These are phyloP conservation scores for Salix purpurea DNA, from an alignment of 345 rosid species.

Conservation along the genomic window DNA sequence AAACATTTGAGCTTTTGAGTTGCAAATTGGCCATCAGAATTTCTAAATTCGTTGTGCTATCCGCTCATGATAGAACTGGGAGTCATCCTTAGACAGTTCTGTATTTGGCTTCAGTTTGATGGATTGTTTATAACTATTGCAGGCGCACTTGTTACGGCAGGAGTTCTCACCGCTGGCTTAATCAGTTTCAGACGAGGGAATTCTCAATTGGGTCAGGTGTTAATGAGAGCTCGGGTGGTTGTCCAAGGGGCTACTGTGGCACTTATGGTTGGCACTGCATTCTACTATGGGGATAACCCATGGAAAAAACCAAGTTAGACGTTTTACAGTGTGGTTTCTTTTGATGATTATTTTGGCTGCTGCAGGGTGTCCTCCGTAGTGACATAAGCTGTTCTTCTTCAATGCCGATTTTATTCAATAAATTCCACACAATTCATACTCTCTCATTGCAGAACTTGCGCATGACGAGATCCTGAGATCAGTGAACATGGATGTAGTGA, in stretches of 20 bases:
- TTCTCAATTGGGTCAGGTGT: constrained; percentile 62
- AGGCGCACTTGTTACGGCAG: constrained; percentile 92
- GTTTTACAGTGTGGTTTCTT: not conserved
- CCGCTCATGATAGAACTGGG: not conserved
- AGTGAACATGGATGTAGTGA: not conserved
- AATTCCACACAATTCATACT: not conserved
- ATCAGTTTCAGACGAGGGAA: constrained; percentile 75
- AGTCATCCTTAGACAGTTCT: not conserved
- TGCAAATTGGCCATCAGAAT: not conserved
- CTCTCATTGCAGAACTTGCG: not conserved
- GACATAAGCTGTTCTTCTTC: not conserved
- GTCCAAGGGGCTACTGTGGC: constrained; percentile 88
- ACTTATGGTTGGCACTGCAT: constrained; percentile 84
- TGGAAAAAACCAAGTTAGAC: constrained; percentile 43
- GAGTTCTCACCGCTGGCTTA: constrained; percentile 95
- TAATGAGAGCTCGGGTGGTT: constrained; percentile 82
- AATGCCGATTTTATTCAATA: not conserved
- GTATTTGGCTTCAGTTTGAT: not conserved
- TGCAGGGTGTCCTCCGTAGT: not conserved
- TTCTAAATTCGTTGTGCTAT: not conserved
- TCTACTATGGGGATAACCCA: constrained; percentile 79
- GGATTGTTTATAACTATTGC: constrained; percentile 4
- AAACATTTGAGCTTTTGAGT: not conserved
- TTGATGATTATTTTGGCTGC: not conserved
- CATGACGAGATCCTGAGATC: not conserved